These are phyloP conservation scores for Diplodia mutila DNA, from an alignment of 2,329 filamentous ascomycete species.

Conservation along the genomic window DNA sequence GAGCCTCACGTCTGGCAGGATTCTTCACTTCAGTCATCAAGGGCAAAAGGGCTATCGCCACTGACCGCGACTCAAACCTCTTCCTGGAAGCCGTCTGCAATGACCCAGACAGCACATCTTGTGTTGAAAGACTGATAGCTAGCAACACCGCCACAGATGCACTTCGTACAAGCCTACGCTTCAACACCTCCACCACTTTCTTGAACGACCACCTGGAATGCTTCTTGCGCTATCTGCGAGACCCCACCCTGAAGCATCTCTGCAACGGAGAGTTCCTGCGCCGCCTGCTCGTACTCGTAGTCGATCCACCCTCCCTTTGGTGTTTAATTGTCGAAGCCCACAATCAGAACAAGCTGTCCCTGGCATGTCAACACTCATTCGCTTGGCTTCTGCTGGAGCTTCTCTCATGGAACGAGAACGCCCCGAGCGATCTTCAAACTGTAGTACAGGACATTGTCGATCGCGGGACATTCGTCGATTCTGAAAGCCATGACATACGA, in stretches of 20 bases:
- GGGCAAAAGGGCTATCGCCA: slow-evolving; percentile 46
- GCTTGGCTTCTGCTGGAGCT: slow-evolving; percentile 52
- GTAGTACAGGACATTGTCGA: neutral
- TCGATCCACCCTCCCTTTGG: slow-evolving; percentile 62
- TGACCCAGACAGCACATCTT: slow-evolving; percentile 46
- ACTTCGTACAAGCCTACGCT: slow-evolving; percentile 49
- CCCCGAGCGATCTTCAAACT: neutral
- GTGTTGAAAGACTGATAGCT: slow-evolving; percentile 42
- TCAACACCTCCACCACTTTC: slow-evolving; percentile 49
- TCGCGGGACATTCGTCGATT: slow-evolving; percentile 30
- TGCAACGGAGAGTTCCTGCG: slow-evolving; percentile 56
- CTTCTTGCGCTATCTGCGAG: slow-evolving; percentile 44
- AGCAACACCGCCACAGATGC: slow-evolving; percentile 35
- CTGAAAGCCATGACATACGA: slow-evolving; percentile 55
- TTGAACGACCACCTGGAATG: slow-evolving; percentile 45
- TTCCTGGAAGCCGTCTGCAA: slow-evolving; percentile 55
- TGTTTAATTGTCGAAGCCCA: slow-evolving; percentile 47
- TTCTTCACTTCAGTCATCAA: slow-evolving; percentile 47
- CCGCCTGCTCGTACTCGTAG: slow-evolving; percentile 51
- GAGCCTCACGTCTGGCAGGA: slow-evolving; percentile 40
- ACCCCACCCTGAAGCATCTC: slow-evolving; percentile 53
- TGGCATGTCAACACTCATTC: slow-evolving; percentile 37
- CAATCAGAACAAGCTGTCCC: slow-evolving; percentile 32
- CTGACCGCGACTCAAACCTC: slow-evolving; percentile 45
- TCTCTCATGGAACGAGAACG: slow-evolving; percentile 37